Evolutionary conservation across 176 grass and related monocot species (phyloP), one percentile per base, ranked within the genome.

Genomic region (Oryza coarctata): DNA sequence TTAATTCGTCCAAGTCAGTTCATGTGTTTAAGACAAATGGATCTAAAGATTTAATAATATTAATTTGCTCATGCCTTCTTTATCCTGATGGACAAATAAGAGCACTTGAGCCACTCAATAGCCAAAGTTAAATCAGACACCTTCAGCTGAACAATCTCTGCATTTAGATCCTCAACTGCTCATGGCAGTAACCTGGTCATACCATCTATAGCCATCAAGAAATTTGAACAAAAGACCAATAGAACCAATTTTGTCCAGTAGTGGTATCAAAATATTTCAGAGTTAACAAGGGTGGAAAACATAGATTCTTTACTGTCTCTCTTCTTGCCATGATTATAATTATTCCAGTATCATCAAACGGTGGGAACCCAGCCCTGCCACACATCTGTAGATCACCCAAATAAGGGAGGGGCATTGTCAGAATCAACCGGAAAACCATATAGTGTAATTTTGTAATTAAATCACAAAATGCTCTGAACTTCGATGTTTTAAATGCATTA

Each of bases 321-420:
- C 55, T 98, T 93, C 95, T 98, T 86, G 95, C 93, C 95, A 98
- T 94, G 63, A 98, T 88, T 83, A 98, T 91, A 87, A 98, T 81
- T 90, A 88, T 98, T 86, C 95, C 92, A 75, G 95, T 93, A 83
- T 98, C 90, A 87, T 98, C 92, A 84, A 98, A 98, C 82, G 95
- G 95, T 76, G 92, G 90, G 39, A 90, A 88, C 43, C 95, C 95
- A 82, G 95, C 95, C 86, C 95, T 94, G 3, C 95, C 95, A 85
- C 95, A 94, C 95, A 98, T 98, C 95, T 94, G 86, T 12, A 49
- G 27, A 77, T 35, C 52, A 75, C 71, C 73, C 82, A 22, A 60
- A 73, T 76, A 45, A 87, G 45, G 45, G 50, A n/a, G n/a, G n/a
- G n/a, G n/a, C n/a, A 75, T 79, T 86, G 12, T 86, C 28, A 86